Base-by-base conservation (phyloP, 2,329 filamentous ascomycete species). In the Nemania serpens region DNA sequence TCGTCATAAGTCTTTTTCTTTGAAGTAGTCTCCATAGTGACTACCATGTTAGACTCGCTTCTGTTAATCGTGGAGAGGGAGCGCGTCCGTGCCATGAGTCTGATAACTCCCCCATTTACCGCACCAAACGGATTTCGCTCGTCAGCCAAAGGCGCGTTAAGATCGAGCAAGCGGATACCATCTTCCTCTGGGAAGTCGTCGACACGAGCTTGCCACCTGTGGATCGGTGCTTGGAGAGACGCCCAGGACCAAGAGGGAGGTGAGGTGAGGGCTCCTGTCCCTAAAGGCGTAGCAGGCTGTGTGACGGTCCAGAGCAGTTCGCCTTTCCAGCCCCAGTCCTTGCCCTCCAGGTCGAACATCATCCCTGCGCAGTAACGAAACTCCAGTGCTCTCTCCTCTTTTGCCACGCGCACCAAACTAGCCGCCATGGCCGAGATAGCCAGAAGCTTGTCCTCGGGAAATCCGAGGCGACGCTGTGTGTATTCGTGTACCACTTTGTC, bases 371-470 rank as follows among this genome's bases (percentile, higher is more conserved):
- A 58, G 36, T 67, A 65, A 13, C 29, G 34, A 1, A 63, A 6
- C 17, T 58, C 48, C 52, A 62, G 56, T 6, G 39, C 53, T 36
- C 64, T 58, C 46, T 63, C 58, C 5, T 47, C 56, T 7, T 43
- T 57, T 9, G 55, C 61, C 59, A 61, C 63, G 15, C 36, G 47
- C 22, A 59, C 37, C 18, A 67, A 20, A 37, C 59, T 62, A 2
- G 58, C 61, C 3, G 66, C 67, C 29, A 69, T 45, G 7, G 66
- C 65, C 11, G 67, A 66, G 22, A 69, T 59, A 22, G 67, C 67
- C 11, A 63, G 62, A 5, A 69, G 47, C 43, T 69, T 69, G 22
- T 69, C 67, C n/a, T 47, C 42, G 2, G 53, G 13, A 47, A 65
- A 42, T 3, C 64, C 64, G 5, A 69, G 33, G 7, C 20, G 11